Evolutionary conservation across 768 basidiomycete genomes (phyloP).

Genomic region (Gyrodon lividus): DNA sequence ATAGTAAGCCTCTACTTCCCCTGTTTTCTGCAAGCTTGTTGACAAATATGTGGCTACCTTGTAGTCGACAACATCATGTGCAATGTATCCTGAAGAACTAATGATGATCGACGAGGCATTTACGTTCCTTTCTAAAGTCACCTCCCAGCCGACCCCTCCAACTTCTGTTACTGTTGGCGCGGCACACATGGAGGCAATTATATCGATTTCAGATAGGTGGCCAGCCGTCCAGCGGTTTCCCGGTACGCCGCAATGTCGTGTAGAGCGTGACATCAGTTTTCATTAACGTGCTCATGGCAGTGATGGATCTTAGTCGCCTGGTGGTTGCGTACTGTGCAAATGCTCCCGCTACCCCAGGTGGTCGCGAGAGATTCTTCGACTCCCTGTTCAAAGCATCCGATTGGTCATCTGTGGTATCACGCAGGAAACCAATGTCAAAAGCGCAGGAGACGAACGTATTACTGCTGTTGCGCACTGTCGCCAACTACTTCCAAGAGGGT

Average conservation of each 20-base stretch:
- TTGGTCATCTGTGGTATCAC: constrained; percentile 49
- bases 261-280: neutral
- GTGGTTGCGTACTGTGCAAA: constrained; percentile 63
- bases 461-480: constrained; percentile 72
- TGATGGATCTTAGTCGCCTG: constrained; percentile 84
- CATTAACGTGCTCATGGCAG: constrained; percentile 36
- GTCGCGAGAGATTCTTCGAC: constrained; percentile 54
- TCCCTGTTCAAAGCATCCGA: constrained; percentile 67
- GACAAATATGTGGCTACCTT: neutral
- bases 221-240: constrained; percentile 72
- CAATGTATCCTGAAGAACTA: constrained; percentile 67
- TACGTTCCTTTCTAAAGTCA: constrained; percentile 50
- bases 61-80: constrained; percentile 69
- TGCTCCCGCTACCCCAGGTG: constrained; percentile 42
- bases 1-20: constrained; percentile 47
- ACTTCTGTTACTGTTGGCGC: constrained; percentile 36
- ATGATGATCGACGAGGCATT: constrained; percentile 61
- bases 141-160: constrained; percentile 34
- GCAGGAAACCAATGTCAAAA: constrained; percentile 60
- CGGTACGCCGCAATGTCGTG: constrained; percentile 37
- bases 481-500: constrained; percentile 73
- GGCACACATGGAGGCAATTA: constrained; percentile 60
- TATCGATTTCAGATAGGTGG: constrained; percentile 71
- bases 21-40: neutral
- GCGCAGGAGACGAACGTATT: constrained; percentile 82